Base-by-base conservation (phyloP, 768 basidiomycete genomes). In the Fomitopsis pulvina region DNA sequence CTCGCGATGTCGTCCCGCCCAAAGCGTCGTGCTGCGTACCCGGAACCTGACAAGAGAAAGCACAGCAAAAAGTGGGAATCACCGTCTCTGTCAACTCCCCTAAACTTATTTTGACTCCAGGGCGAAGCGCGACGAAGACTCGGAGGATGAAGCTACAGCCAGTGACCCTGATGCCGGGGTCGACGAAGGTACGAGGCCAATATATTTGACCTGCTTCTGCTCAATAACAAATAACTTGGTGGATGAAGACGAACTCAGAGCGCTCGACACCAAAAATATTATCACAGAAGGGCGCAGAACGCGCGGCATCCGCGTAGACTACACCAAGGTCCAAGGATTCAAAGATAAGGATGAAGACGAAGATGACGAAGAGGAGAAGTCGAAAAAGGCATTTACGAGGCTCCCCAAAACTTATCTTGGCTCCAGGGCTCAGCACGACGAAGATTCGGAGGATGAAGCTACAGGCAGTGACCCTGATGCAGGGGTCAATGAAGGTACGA, bases 281-380 rank as follows among this genome's bases (percentile, higher is more conserved):
- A 47, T 79, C 12, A 57, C 72, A 4, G 63, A 65, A 45, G 64
- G 72, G 22, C 76, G 85, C 43, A 82, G 87, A 56, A 87, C 87
- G 37, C 85, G 88, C 32, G 86, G 86, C 27, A 67, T 74, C 34
- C 80, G 72, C 55, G 78, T 92, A 55, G 85, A 92, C 68, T 92
- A 92, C 62, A 79, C 80, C 40, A 62, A 69, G 45, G 66, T 63
- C 12, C 27, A 56, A 21, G 59, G 58, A 14, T 52, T 56, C 45
- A 47, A 53, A 26, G 32, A 59, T 18, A 52, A 52, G 2, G 57
- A 50, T 20, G 63, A 61, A 27, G 63, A 58, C 20, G 62, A 66
- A 1, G 63, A 64, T 10, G 65, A 65, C 1, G 76, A 75, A 43
- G 83, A 80, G 45, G 78, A 79, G 50, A n/a, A n/a, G n/a, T n/a